These are phyloP conservation scores for Prinsepia uniflora DNA, from an alignment of 306 rosid genomes.

Conservation along the genomic window DNA sequence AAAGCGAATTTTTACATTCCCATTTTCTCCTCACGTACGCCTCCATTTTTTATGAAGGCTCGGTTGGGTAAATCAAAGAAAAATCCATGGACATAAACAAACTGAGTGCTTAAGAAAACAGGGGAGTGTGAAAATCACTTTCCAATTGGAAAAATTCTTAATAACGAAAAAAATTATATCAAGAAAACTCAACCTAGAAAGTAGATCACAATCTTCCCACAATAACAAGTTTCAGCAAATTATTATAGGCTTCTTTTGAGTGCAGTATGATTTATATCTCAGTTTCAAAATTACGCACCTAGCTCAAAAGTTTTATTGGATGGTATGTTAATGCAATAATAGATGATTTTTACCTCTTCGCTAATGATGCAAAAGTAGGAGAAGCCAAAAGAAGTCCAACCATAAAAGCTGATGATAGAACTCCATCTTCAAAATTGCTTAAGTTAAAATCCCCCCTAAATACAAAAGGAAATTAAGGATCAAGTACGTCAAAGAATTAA, in stretches of 20 bases:
- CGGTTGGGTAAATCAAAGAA: too few species aligned
- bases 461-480: conserved; percentile 17
- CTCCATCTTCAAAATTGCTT: conserved; percentile 87
- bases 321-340: background rate
- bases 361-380: conserved; percentile 81
- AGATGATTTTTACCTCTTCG: conserved; percentile 56
- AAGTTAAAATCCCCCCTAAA: conserved; percentile 84
- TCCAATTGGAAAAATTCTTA: too few species aligned
- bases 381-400: conserved; percentile 91
- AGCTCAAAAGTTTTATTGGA: background rate
- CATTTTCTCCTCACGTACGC: too few species aligned
- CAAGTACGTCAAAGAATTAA: background rate
- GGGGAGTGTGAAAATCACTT: too few species aligned
- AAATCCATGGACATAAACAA: too few species aligned
- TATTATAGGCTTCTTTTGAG: background rate
- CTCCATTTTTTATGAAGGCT: too few species aligned
- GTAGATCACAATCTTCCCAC: too few species aligned
- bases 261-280: background rate
- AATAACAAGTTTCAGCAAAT: too few species aligned
- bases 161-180: too few species aligned
- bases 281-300: background rate
- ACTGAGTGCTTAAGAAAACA: too few species aligned
- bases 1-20: too few species aligned
- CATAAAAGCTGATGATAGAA: conserved; percentile 91
- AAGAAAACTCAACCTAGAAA: too few species aligned